Evolutionary conservation across 768 basidiomycete species (phyloP), one percentile per base, ranked within the genome.

Genomic region (Leccinum incarnatum): DNA sequence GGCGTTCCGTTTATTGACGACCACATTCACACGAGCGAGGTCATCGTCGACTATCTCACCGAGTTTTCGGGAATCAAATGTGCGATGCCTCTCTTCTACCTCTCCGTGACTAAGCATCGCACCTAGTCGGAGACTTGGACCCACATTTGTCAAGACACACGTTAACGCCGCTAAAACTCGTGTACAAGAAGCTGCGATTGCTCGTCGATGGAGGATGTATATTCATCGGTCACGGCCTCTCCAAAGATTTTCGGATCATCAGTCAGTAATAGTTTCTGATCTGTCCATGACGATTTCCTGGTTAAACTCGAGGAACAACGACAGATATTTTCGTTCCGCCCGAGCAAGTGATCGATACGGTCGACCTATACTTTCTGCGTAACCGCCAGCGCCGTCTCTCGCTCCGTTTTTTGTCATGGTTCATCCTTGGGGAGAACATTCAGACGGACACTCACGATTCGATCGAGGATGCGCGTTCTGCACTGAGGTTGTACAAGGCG

Each of bases 171-270:
- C 77, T 98, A 58, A 99, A 99, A 68, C 83, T 96, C n/a, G 97
- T 95, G 2, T 99, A 98, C 77, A 98, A 98, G 80, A 99, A 99
- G 71, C 78, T 99, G 12, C 85, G 97, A 2, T 74, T 95, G 19
- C 79, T 98, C 5, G 95, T 98, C 19, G 97, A 99, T 70, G 81
- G 88, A 23, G 95, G 95, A 5, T 99, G 97, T 69, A 90, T 94
- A 58, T 99, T 99, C 70, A 89, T 98, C 56, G 97, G 97, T 1
- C 97, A 99, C 67, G 97, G 97, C 5, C 82, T 99, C 17, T 89
- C 93, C 15, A 98, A 98, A 70, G 97, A 99, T 72, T 98, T 98
- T 77, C 85, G 96, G 11, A 98, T 96, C 56, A 99, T 98, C 76
- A 99, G 96, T 96, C 65, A 71, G 42, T 19, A 6, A 11, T 11